Conservation (phyloP, 805 yeast species). For the Saturnispora sanitii region DNA sequence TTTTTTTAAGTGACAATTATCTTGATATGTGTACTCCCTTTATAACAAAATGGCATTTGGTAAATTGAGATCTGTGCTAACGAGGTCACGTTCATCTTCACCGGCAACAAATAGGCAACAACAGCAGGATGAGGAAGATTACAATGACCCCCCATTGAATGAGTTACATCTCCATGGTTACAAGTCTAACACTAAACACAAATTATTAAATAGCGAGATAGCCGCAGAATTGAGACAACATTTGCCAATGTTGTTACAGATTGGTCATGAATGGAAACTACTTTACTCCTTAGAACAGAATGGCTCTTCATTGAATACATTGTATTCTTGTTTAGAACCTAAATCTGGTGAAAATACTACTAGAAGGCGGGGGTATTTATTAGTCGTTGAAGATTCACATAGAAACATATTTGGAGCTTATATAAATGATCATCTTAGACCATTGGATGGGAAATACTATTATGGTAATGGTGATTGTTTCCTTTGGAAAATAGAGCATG, state of each 20-base stretch:
- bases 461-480: conserved; percentile 96
- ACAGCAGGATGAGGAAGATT: neutral
- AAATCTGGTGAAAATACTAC: conserved; percentile 27
- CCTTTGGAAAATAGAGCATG: conserved; percentile 65
- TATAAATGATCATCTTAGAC: conserved; percentile 60
- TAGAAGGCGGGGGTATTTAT: conserved; percentile 51
- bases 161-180: conserved; percentile 56
- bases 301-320: conserved; percentile 77
- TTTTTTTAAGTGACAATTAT: neutral
- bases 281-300: conserved; percentile 83
- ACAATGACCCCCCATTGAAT: conserved; percentile 36
- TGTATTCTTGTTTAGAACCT: conserved; percentile 51
- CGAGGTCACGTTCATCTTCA: conserved; percentile 5
- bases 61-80: conserved; percentile 5
- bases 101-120: too few relatives aligned
- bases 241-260: conserved; percentile 70
- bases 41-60: conserved; percentile 3
- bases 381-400: conserved; percentile 58
- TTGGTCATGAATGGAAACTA: conserved; percentile 68
- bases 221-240: conserved; percentile 67
- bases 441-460: conserved; percentile 63
- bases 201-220: conserved; percentile 44
- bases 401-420: conserved; percentile 70
- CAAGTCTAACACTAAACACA: conserved; percentile 42
- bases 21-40: neutral